These are phyloP conservation scores for Notholithocarpus densiflorus DNA, from an alignment of 306 rosid genomes.

Conservation along the genomic window DNA sequence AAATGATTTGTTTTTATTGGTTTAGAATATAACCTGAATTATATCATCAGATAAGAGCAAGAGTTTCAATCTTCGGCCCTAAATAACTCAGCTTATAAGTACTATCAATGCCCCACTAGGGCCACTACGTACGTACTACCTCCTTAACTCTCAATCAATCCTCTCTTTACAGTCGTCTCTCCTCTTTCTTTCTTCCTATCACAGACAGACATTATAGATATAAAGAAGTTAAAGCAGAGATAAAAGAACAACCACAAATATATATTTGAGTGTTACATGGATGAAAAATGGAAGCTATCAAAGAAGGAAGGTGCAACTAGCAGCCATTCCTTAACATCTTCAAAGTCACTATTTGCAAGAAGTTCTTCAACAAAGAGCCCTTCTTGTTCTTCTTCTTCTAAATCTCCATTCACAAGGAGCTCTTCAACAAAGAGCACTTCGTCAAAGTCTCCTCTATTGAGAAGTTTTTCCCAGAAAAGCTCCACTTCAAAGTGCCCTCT, in stretches of 20 bases:
- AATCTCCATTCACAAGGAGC: constrained; percentile 63
- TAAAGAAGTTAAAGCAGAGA: neutral
- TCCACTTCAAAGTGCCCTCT: constrained; percentile 46
- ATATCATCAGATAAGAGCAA: no score
- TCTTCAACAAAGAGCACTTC: constrained; percentile 56
- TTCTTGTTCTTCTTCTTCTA: constrained; percentile 30
- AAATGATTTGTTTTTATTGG: no score
- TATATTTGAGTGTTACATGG: constrained; percentile 38
- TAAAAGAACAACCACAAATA: neutral
- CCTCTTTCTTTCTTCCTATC: neutral
- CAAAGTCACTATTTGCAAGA: constrained; percentile 56
- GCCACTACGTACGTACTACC: neutral
- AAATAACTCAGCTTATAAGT: neutral
- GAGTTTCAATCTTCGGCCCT: neutral
- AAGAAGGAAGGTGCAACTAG: constrained; percentile 61
- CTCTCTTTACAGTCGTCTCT: no score
- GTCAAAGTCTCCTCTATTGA: constrained; percentile 63
- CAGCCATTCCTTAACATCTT: neutral
- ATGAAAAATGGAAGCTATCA: constrained; percentile 77
- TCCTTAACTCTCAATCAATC: neutral
- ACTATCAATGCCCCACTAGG: neutral
- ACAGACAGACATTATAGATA: neutral
- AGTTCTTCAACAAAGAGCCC: constrained; percentile 64
- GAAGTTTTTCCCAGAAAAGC: constrained; percentile 64
- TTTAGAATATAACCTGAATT: no score